These are phyloP conservation scores for Chlorella sorokiniana DNA, from an alignment of 139 green algal species.

Conservation along the genomic window DNA sequence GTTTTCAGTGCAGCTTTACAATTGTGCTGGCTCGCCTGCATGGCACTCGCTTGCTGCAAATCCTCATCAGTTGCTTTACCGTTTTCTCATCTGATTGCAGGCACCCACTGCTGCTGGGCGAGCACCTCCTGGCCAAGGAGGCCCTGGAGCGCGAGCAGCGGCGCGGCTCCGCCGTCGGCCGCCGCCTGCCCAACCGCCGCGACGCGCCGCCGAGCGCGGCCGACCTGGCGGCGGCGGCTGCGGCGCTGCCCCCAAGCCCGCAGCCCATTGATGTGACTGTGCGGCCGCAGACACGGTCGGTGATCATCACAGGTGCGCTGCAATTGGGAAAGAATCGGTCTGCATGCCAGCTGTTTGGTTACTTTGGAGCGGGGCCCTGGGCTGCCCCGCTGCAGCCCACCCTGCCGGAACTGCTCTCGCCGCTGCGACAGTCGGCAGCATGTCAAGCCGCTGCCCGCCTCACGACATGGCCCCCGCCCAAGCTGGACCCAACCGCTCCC, in stretches of 20 bases:
- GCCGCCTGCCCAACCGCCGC: slow-evolving; percentile 8
- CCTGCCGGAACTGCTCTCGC: too few relatives aligned
- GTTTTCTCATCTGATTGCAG: too few relatives aligned
- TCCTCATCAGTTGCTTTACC: too few relatives aligned
- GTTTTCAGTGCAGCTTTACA: too few relatives aligned
- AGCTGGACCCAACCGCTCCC: too few relatives aligned
- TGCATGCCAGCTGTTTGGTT: too few relatives aligned
- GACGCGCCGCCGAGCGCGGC: not conserved
- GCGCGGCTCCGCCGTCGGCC: not conserved
- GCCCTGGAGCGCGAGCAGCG: slow-evolving; percentile 4
- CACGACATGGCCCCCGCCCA: too few relatives aligned
- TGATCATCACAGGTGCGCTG: slow-evolving; percentile 61
- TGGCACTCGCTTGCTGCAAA: too few relatives aligned
- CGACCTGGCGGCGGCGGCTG: not conserved
- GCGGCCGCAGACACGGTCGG: slow-evolving; percentile 39
- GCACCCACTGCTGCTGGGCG: slow-evolving; percentile 79
- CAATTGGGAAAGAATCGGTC: not conserved
- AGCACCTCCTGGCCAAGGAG: slow-evolving; percentile 57
- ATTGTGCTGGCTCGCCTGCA: too few relatives aligned
- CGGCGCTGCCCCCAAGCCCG: slow-evolving; percentile 32
- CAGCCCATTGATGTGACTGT: slow-evolving; percentile 71
- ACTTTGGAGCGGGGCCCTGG: too few relatives aligned
- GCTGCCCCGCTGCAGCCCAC: not conserved
- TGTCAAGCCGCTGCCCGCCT: too few relatives aligned
- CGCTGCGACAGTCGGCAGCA: too few relatives aligned